Evolutionary conservation across 805 yeast genomes (phyloP), one percentile per base, ranked within the genome.

Genomic region (Ogataea chonburiensis): DNA sequence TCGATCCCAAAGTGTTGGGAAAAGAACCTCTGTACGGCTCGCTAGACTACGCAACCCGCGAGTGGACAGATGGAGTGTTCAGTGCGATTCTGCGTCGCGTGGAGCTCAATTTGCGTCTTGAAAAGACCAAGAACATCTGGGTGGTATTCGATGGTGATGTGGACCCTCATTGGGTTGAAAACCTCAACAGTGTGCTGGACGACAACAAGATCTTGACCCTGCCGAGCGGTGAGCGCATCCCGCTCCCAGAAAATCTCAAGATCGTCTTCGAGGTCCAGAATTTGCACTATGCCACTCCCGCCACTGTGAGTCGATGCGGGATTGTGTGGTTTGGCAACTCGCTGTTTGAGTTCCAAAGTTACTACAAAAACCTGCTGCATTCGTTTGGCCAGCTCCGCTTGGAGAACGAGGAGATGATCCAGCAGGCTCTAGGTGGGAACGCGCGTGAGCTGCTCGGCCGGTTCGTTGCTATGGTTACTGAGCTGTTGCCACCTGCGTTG

Each of bases 101-200:
- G 0, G 58, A 58, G 3, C 72, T 69, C 3, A 79, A 79, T 43
- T 46, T 73, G 11, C 63, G 83, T 28, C 87, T 86, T 1, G 89
- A 83, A 43, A 47, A 55, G 7, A 45, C 62, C 2, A 77, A 72
- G 40, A 58, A 68, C 3, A 69, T 79, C 11, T 88, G 95, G 93
- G 71, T 91, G 40, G 71, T 89, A 0, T 84, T 91, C 53, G 97
- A 91, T 60, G 94, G 97, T 24, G 96, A 87, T 49, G 75, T 91
- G 22, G 97, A 91, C 54, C 97, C 98, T 0, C 79, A 77, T 24
- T 91, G 97, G 95, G 86, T 86, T 1, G 98, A 91, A 51, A 82
- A 83, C 38, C 64, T 91, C 46, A 91, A 91, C 63, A 83, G 95
- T 63, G 93, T 88, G 7, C 66, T 91, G 12, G 98, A 91, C 60